A percentile compares a stretch with the other conserved stretches of the same genome.
phyloP scores from a whole-genome alignment of 2,329 filamentous ascomycete genomes.

The Geosmithia putterillii region DNA sequence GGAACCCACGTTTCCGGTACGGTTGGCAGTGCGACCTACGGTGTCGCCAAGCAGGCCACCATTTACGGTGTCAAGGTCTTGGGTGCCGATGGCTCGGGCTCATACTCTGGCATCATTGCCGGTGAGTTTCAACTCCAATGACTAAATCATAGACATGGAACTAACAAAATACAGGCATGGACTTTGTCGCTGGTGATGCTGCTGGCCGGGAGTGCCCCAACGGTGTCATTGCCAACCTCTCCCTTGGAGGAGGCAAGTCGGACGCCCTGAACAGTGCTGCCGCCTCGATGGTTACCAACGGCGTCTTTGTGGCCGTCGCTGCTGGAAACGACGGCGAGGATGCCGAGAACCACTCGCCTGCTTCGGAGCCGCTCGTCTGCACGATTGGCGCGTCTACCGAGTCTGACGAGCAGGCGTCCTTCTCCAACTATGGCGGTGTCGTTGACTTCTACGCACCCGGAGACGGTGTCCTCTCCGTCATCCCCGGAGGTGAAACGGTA shows the following conservation, averaged over 20 bases:
- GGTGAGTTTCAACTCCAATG: constrained; percentile 6
- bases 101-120: constrained; percentile 7
- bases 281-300: constrained; percentile 23
- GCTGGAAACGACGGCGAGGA: constrained; percentile 36
- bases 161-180: constrained; percentile 34
- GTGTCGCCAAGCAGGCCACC: constrained; percentile 40
- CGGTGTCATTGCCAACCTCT: constrained; percentile 38
- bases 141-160: constrained; percentile 3
- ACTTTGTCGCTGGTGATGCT: constrained; percentile 30
- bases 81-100: constrained; percentile 15
- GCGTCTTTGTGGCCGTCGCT: constrained; percentile 40
- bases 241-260: constrained; percentile 34
- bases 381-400: constrained; percentile 33
- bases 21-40: constrained; percentile 26
- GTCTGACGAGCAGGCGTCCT: constrained; percentile 24
- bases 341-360: constrained; percentile 30
- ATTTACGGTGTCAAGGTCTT: constrained; percentile 43
- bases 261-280: constrained; percentile 35
- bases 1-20: constrained; percentile 33
- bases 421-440: constrained; percentile 35
- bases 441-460: constrained; percentile 39
- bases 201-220: constrained; percentile 14
- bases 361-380: constrained; percentile 29
- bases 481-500: constrained; percentile 23
- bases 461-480: constrained; percentile 29